Evolutionary conservation across 371 early-diverging fungal genomes (phyloP).

Genomic region (Mortierella sp.): DNA sequence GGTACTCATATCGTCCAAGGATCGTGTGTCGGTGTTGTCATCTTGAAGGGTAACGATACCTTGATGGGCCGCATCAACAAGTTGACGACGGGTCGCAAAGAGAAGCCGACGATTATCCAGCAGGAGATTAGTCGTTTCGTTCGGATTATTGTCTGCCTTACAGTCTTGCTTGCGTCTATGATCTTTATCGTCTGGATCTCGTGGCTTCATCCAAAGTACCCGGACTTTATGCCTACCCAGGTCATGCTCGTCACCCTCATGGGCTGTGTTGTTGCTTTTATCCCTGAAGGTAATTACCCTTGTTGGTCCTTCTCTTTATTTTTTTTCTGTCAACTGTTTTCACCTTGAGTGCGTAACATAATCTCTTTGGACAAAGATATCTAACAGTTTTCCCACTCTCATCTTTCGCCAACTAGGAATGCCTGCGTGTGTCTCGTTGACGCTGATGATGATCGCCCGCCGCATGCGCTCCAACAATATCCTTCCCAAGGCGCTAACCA

Average conservation of each 20-base stretch:
- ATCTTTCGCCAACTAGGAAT: slow-evolving; percentile 42
- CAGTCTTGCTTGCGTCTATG: slow-evolving; percentile 64
- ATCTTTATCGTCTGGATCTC: slow-evolving; percentile 67
- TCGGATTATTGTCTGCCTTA: slow-evolving; percentile 71
- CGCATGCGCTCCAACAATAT: slow-evolving; percentile 70
- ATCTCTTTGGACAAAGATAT: background rate
- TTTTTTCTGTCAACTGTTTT: background rate
- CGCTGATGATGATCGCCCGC: slow-evolving; percentile 68
- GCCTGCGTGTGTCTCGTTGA: slow-evolving; percentile 69
- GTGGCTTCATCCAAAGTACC: slow-evolving; percentile 64
- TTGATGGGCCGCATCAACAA: slow-evolving; percentile 81
- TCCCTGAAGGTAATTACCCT: slow-evolving; percentile 68
- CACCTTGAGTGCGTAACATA: background rate
- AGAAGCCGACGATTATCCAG: slow-evolving; percentile 72
- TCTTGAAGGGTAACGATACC: slow-evolving; percentile 73
- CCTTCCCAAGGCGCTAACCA: slow-evolving; percentile 72
- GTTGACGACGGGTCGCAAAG: slow-evolving; percentile 61
- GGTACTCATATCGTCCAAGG: slow-evolving; percentile 77
- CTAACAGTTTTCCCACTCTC: slow-evolving; percentile 18
- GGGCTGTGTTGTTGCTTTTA: slow-evolving; percentile 77
- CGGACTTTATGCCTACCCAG: slow-evolving; percentile 66
- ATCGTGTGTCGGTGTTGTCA: slow-evolving; percentile 72
- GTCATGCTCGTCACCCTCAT: slow-evolving; percentile 79
- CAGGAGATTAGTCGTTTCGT: slow-evolving; percentile 79
- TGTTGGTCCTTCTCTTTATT: background rate